These are phyloP conservation scores for Globisporangium ultimum DNA, from an alignment of 352 stramenopile species.

Conservation along the genomic window DNA sequence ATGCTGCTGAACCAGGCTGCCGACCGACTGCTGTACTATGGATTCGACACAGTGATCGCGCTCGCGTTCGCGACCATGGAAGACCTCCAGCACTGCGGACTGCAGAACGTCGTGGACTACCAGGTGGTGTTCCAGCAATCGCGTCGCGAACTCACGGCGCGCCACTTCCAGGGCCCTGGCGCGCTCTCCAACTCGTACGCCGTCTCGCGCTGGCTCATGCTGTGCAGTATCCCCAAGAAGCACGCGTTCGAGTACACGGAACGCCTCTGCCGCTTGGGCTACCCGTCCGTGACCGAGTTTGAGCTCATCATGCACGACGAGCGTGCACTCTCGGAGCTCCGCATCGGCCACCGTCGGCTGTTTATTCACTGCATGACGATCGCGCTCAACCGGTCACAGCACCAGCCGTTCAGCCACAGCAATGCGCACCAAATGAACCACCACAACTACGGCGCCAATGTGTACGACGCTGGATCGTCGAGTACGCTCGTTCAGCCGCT, in stretches of 20 bases:
- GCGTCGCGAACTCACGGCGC: slow-evolving; percentile 38
- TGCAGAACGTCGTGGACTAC: slow-evolving; percentile 35
- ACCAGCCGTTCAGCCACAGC: slow-evolving; percentile 3
- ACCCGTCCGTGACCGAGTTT: slow-evolving; percentile 52
- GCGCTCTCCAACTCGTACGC: slow-evolving; percentile 33
- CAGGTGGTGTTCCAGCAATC: slow-evolving; percentile 44
- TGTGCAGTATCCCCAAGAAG: slow-evolving; percentile 44
- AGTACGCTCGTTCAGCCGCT: slow-evolving; percentile 47
- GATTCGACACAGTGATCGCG: slow-evolving; percentile 56
- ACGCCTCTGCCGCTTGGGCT: slow-evolving; percentile 51
- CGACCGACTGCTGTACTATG: slow-evolving; percentile 43
- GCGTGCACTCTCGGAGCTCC: slow-evolving; percentile 36
- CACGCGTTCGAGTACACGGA: slow-evolving; percentile 55
- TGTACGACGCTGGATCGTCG: slow-evolving; percentile 29
- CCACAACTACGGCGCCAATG: slow-evolving; percentile 12
- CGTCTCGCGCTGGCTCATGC: slow-evolving; percentile 60
- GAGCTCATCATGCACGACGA: slow-evolving; percentile 57
- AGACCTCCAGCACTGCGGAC: slow-evolving; percentile 43
- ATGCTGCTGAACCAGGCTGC: slow-evolving; percentile 24
- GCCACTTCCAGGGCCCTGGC: slow-evolving; percentile 34
- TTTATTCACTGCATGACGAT: slow-evolving; percentile 39
- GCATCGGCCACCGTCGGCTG: slow-evolving; percentile 41
- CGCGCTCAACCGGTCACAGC: slow-evolving; percentile 17
- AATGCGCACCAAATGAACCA: slow-evolving; percentile 6
- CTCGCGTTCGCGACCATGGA: slow-evolving; percentile 46